These are phyloP conservation scores for Diddensiella caesifluorescens DNA, from an alignment of 805 yeast species.

Conservation along the genomic window DNA sequence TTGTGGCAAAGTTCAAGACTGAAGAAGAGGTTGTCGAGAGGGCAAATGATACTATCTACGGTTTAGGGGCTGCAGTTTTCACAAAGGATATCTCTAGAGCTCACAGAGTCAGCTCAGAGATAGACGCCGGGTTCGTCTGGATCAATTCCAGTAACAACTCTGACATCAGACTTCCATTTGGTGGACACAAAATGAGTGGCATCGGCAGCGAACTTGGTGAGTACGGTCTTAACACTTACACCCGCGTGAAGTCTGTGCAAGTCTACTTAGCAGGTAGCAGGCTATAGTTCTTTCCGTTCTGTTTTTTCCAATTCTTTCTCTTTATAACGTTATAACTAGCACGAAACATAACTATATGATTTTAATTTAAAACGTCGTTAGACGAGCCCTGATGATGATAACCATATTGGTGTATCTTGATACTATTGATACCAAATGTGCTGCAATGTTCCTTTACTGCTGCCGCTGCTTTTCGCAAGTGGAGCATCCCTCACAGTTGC, in stretches of 20 bases:
- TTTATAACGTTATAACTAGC: too few species aligned
- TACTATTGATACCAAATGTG: too few species aligned
- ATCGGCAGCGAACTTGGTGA: conserved; percentile 78
- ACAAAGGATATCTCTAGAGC: conserved; percentile 62
- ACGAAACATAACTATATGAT: too few species aligned
- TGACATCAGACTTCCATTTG: conserved; percentile 65
- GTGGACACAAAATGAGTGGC: conserved; percentile 76
- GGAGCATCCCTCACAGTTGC: too few species aligned
- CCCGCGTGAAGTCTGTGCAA: conserved; percentile 68
- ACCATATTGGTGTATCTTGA: too few species aligned
- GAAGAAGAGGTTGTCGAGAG: conserved; percentile 62
- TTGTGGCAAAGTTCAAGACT: conserved; percentile 56
- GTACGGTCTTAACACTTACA: conserved; percentile 63
- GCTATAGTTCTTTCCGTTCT: too few species aligned
- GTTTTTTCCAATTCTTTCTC: too few species aligned
- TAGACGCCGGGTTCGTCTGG: conserved; percentile 67
- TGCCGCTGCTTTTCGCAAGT: too few species aligned
- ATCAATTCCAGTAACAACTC: conserved; percentile 64
- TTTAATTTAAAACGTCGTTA: too few species aligned
- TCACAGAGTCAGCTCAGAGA: conserved; percentile 53
- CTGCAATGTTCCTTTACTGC: too few species aligned
- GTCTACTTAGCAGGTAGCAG: conserved; percentile 10
- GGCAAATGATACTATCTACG: conserved; percentile 72
- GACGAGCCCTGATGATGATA: too few species aligned
- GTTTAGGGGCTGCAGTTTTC: conserved; percentile 79